These are phyloP conservation scores for Exophiala calicioides DNA, from an alignment of 2,329 filamentous ascomycete species.

Conservation along the genomic window DNA sequence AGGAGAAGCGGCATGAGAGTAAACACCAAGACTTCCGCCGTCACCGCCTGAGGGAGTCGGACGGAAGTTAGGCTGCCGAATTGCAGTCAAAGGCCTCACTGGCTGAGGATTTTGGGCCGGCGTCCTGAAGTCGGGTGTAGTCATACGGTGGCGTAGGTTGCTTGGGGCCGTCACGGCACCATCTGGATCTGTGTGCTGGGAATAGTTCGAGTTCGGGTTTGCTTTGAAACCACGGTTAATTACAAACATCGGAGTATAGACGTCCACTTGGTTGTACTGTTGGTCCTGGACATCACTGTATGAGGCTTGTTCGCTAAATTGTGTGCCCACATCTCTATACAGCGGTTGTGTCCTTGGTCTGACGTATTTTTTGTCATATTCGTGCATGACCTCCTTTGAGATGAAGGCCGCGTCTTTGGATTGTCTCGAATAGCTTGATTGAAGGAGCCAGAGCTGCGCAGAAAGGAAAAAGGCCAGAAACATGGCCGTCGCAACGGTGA, in stretches of 20 bases:
- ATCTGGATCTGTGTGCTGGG: constrained; percentile 68
- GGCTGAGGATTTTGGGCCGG: constrained; percentile 51
- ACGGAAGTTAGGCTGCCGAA: constrained; percentile 58
- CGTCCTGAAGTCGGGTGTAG: constrained; percentile 44
- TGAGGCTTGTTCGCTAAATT: constrained; percentile 58
- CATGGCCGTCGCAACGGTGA: constrained; percentile 82
- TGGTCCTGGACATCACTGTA: constrained; percentile 43
- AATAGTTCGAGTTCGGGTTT: constrained; percentile 81
- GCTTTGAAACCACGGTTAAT: constrained; percentile 77
- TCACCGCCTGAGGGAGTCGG: constrained; percentile 52
- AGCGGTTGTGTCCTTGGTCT: constrained; percentile 82
- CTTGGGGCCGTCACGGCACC: constrained; percentile 42
- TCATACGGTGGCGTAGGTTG: constrained; percentile 47
- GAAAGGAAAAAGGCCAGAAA: constrained; percentile 74
- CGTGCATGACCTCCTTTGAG: constrained; percentile 87
- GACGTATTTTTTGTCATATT: constrained; percentile 95
- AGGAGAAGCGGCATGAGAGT: constrained; percentile 77
- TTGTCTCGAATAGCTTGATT: constrained; percentile 76
- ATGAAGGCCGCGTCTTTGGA: constrained; percentile 81
- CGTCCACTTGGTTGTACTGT: constrained; percentile 58
- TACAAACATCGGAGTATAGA: constrained; percentile 62
- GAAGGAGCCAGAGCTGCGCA: constrained; percentile 71
- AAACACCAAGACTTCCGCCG: constrained; percentile 79
- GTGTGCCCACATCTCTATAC: constrained; percentile 76
- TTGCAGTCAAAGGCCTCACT: constrained; percentile 45